Base-by-base conservation (phyloP, 2,329 filamentous ascomycete species). In the Atkinsonella texensis region DNA sequence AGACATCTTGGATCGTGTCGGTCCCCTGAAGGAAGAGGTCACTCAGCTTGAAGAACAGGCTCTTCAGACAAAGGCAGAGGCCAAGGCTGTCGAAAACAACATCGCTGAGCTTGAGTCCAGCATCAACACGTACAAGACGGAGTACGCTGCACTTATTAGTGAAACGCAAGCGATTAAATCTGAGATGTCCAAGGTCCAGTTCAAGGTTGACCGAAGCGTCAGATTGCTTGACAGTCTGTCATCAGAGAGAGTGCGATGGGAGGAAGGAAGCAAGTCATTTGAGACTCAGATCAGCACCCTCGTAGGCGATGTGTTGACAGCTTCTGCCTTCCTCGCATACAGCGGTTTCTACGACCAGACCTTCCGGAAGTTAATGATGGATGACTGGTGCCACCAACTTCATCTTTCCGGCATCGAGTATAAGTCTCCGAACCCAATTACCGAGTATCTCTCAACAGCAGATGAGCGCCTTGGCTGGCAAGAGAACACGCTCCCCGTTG, bases 271-370 rank as follows among this genome's bases (percentile, higher is more conserved):
- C 78, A 95, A 86, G 71, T 96, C 91, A 0, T 98, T 98, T 66
- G 91, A 97, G 68, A 95, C 90, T 2, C 93, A 98, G 66, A 97
- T 98, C 65, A 87, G 87, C 67, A 98, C 93, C 2, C 81, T 98
- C 49, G 88, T 98, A 39, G 93, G 93, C 55, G 93, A 98, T 64
- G 91, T 96, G 48, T 78, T 98, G 54, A 85, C 96, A 48, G 93
- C 93, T n/a, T 89, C 94, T 5, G 94, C 91, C 9, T 97, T 97
- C 77, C 76, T 98, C 56, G 93, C 94, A 13, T 98, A 98, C 69
- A 89, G 87, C 63, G 93, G 93, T 69, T 83, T 97, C 48, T 98
- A 95, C 65, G 93, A 98, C 65, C 94, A 98, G 65, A 93, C 93
- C 54, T 97, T 96, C 80, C 84, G 93, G 64, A 96, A 96, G 71